Percentiles rank a stretch among this genome's conserved stretches.
phyloP scores from a whole-genome alignment of 2,329 filamentous ascomycete species.

The Phaeosphaeriaceae sp. region DNA sequence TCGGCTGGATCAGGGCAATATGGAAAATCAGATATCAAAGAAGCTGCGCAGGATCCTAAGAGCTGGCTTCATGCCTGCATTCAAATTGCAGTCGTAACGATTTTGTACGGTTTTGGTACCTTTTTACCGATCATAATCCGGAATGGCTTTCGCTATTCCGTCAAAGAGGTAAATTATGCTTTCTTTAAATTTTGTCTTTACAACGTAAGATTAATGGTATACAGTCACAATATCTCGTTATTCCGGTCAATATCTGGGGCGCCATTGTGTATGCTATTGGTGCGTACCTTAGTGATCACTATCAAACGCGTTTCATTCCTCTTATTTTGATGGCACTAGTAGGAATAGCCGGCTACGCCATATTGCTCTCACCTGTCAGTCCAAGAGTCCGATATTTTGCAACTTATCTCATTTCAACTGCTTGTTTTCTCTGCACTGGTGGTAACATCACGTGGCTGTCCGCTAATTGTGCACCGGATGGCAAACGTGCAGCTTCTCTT shows the following conservation, averaged over 20 bases:
- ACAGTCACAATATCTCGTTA: slow-evolving; percentile 47
- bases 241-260: slow-evolving; percentile 52
- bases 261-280: slow-evolving; percentile 50
- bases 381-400: slow-evolving; percentile 38
- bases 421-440: slow-evolving; percentile 43
- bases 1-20: slow-evolving; percentile 38
- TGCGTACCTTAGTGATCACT: slow-evolving; percentile 48
- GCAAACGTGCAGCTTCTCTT: slow-evolving; percentile 40
- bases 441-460: slow-evolving; percentile 44
- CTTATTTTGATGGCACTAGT: slow-evolving; percentile 41
- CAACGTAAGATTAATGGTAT: neutral
- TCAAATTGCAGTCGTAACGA: slow-evolving; percentile 50
- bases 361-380: slow-evolving; percentile 36
- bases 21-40: slow-evolving; percentile 36
- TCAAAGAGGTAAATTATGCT: slow-evolving; percentile 44
- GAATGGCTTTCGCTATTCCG: slow-evolving; percentile 49
- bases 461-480: slow-evolving; percentile 40
- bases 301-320: slow-evolving; percentile 47
- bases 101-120: slow-evolving; percentile 49
- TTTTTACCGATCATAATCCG: slow-evolving; percentile 54
- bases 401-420: slow-evolving; percentile 42
- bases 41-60: slow-evolving; percentile 41
- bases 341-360: slow-evolving; percentile 40
- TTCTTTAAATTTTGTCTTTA: neutral
- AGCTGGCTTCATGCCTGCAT: slow-evolving; percentile 44